Evolutionary conservation across 108 stramenopile genomes (phyloP), one percentile per base, ranked within the genome.

Genomic region (Pseudonitzschia multiseries): DNA sequence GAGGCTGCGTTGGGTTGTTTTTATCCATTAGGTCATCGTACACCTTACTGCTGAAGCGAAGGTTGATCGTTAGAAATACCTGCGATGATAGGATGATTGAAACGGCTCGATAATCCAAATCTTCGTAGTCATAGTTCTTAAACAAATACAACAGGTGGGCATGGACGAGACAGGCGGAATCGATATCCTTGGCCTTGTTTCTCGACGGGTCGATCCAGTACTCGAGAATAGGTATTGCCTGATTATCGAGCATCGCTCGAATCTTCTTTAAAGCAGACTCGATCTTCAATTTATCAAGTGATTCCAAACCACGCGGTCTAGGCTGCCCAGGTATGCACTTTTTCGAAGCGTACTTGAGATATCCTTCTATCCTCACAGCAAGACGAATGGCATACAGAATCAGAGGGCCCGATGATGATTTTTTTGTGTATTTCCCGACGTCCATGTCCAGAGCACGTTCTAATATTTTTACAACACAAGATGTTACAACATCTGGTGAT

Each of bases 111-210:
- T 84, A 89, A 63, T 98, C 94, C 65, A 98, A 78, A 68, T 98
- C 97, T 36, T 93, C 88, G 57, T 86, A 88, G 51, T 89, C 89
- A 67, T 97, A 89, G 73, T 98, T 98, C 81, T 97, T 96, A 93
- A 96, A 99, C 21, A 99, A 74, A 76, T 98, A 97, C 57, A 97
- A 81, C 31, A 99, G 83, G 83, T 99, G 99, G 15, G 99, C 96
- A 75, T 98, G 97, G 21, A 98, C 91, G 27, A 95, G 65, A 76
- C 96, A 97, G 36, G 89, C 76, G 32, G 87, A 78, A 54, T 94
- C 92, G 14, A 96, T 92, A 69, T 96, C 92, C 50, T 84, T 82
- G 65, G 83, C 86, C 52, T 83, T 83, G 53, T 83, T 81, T 48
- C 93, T 76, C 31, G 85, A 69, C 31, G 94, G 94, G 80, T 95